Conservation (phyloP, 2,329 filamentous ascomycete species). For the Neocatenulostroma microsporum region DNA sequence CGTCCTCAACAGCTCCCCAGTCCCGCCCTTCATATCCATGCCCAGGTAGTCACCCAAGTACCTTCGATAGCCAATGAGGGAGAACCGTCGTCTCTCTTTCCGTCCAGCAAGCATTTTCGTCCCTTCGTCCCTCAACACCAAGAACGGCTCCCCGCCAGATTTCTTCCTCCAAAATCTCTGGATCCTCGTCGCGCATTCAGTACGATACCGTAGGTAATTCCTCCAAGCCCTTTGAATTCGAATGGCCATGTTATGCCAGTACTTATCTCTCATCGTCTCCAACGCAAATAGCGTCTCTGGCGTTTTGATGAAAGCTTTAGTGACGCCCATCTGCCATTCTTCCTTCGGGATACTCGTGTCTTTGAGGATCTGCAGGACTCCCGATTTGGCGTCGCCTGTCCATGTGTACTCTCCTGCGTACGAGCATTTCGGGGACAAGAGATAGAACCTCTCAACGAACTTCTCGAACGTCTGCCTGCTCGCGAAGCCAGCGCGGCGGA, state of each 20-base stretch:
- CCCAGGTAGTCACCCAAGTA: constrained; percentile 95
- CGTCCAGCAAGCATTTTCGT: constrained; percentile 72
- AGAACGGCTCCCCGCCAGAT: constrained; percentile 79
- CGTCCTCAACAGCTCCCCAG: constrained; percentile 71
- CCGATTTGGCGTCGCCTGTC: constrained; percentile 79
- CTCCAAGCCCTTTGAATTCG: constrained; percentile 96
- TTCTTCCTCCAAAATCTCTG: constrained; percentile 94
- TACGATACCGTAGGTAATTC: constrained; percentile 86
- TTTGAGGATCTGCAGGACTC: constrained; percentile 85
- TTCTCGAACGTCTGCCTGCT: constrained; percentile 97
- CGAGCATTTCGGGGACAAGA: constrained; percentile 86
- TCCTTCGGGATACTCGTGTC: constrained; percentile 92
- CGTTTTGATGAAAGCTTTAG: constrained; percentile 96
- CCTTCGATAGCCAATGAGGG: constrained; percentile 79
- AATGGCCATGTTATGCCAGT: constrained; percentile 99
- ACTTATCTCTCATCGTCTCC: constrained; percentile 94
- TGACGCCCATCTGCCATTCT: constrained; percentile 94
- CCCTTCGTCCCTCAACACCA: constrained; percentile 80
- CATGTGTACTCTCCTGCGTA: constrained; percentile 98
- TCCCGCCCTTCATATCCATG: constrained; percentile 69
- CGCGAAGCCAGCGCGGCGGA: constrained; percentile 90
- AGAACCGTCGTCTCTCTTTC: constrained; percentile 87
- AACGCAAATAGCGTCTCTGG: constrained; percentile 94
- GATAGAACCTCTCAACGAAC: constrained; percentile 94
- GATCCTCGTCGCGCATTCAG: constrained; percentile 86